These are phyloP conservation scores for Penicillium sp. DNA, from an alignment of 2,329 filamentous ascomycete genomes.

Conservation along the genomic window DNA sequence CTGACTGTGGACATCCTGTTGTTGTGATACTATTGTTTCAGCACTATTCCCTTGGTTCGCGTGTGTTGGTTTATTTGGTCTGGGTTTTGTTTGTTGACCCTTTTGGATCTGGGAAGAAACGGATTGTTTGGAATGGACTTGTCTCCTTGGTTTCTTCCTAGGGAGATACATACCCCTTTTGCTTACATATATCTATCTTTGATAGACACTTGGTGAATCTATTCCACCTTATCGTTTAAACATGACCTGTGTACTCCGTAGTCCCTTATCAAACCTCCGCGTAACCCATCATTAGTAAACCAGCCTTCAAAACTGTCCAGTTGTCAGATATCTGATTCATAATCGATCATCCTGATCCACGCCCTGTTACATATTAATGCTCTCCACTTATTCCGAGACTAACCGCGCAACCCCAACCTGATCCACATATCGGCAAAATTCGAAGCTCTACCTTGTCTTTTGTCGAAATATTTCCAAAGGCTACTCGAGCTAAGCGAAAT, in stretches of 20 bases:
- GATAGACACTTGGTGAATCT: conserved; percentile 3
- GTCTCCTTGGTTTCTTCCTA: neutral
- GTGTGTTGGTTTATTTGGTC: conserved; percentile 6
- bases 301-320: neutral
- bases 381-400: conserved; percentile 2
- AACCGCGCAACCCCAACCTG: neutral
- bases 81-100: neutral
- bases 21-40: conserved; percentile 1
- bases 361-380: neutral
- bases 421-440: neutral
- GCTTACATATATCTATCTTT: neutral
- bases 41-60: conserved; percentile 4
- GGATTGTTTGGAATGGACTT: conserved; percentile 1
- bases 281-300: neutral
- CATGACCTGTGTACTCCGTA: neutral
- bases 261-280: neutral
- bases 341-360: neutral
- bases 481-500: neutral
- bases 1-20: neutral
- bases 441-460: neutral
- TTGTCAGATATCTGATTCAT: neutral
- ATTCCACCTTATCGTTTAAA: neutral
- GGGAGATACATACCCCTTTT: conserved; percentile 4
- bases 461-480: neutral
- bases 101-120: neutral